Percentiles rank a stretch among this genome's conserved stretches.
phyloP scores from a whole-genome alignment of 805 yeast species.

The Candida ficus region DNA sequence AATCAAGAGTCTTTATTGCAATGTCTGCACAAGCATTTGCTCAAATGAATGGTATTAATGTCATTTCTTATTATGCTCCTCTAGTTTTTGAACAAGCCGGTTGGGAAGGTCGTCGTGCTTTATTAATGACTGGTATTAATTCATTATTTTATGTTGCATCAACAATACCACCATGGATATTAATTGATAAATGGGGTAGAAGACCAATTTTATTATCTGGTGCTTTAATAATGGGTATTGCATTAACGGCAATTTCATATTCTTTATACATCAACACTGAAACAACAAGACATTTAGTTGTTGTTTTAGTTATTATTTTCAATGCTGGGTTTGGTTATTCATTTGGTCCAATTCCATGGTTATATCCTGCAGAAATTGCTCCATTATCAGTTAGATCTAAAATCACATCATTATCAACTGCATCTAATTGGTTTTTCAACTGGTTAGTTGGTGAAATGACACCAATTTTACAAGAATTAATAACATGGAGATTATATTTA shows the following conservation, averaged over 20 bases:
- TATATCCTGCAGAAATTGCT: slow-evolving; percentile 78
- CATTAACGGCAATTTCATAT: slow-evolving; percentile 61
- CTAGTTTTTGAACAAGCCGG: slow-evolving; percentile 93
- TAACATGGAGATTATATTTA: slow-evolving; percentile 76
- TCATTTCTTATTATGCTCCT: slow-evolving; percentile 90
- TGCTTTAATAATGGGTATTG: slow-evolving; percentile 70
- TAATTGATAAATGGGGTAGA: slow-evolving; percentile 90
- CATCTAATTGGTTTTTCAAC: slow-evolving; percentile 90
- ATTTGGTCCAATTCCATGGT: slow-evolving; percentile 96
- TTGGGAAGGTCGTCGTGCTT: slow-evolving; percentile 84
- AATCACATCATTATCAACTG: slow-evolving; percentile 87
- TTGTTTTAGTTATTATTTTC: slow-evolving; percentile 67
- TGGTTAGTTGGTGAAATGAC: slow-evolving; percentile 90
- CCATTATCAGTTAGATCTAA: slow-evolving; percentile 83
- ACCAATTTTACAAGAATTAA: slow-evolving; percentile 72
- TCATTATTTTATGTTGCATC: slow-evolving; percentile 53
- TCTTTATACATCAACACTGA: slow-evolving; percentile 44
- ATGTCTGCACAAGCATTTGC: slow-evolving; percentile 92
- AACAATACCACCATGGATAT: slow-evolving; percentile 86
- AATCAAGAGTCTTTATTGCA: slow-evolving; percentile 75
- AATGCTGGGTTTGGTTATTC: slow-evolving; percentile 84
- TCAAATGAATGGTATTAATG: slow-evolving; percentile 89
- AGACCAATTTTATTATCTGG: slow-evolving; percentile 80
- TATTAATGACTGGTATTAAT: slow-evolving; percentile 85
- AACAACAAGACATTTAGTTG: slow-evolving; percentile 67